phyloP scores from a whole-genome alignment of 1,284 basidiomycete species.

The Tetrapyrgos nigripes region DNA sequence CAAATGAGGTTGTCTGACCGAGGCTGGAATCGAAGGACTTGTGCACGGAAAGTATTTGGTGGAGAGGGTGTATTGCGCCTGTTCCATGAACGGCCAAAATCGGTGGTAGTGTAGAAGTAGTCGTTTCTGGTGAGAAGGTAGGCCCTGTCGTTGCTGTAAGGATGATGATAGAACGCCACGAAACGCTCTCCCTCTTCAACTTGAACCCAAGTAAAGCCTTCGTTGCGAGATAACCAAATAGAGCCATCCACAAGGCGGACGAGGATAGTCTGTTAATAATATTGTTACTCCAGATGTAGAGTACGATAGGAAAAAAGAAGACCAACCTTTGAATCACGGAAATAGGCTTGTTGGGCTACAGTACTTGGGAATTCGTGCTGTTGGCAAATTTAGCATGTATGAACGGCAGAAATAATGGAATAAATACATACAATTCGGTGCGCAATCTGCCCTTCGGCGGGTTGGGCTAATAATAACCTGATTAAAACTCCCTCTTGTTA shows the following conservation, averaged over 20 bases:
- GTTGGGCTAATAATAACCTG: slow-evolving; percentile 58
- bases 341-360: slow-evolving; percentile 86
- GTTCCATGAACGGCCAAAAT: slow-evolving; percentile 83
- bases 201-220: slow-evolving; percentile 91
- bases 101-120: slow-evolving; percentile 82
- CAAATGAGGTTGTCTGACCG: slow-evolving; percentile 89
- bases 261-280: slow-evolving; percentile 72
- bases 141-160: slow-evolving; percentile 80
- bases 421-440: slow-evolving; percentile 54
- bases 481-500: neutral
- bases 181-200: slow-evolving; percentile 68
- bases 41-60: slow-evolving; percentile 83
- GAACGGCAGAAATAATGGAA: neutral
- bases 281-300: neutral
- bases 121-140: slow-evolving; percentile 84
- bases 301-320: neutral
- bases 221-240: slow-evolving; percentile 94
- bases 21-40: slow-evolving; percentile 90
- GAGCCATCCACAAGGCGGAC: slow-evolving; percentile 80
- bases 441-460: slow-evolving; percentile 73
- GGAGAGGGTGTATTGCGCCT: slow-evolving; percentile 62
- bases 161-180: slow-evolving; percentile 88
- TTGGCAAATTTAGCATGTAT: neutral
- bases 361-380: slow-evolving; percentile 74
- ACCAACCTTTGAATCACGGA: slow-evolving; percentile 72